Percentiles rank a stretch among this genome's conserved stretches.
Evolutionary conservation across 2,329 filamentous ascomycete genomes (phyloP).

Genomic region (Fusarium begoniae): DNA sequence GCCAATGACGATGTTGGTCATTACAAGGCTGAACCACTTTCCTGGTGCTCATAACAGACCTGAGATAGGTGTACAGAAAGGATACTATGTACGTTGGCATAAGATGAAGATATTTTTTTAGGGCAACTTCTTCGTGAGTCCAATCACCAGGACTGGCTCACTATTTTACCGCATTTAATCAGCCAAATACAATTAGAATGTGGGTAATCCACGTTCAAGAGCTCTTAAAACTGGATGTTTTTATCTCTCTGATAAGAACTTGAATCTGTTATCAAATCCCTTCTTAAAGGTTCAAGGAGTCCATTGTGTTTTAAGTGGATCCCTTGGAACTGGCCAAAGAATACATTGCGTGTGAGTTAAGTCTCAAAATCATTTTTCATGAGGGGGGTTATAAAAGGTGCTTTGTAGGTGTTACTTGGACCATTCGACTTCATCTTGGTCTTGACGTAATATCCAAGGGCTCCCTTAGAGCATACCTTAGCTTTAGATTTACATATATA

Average conservation of each 20-base stretch:
- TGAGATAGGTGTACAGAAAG: neutral
- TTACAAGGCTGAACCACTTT: slow-evolving; percentile 34
- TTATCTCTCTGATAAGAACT: neutral
- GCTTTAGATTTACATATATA: neutral
- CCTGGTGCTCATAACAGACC: neutral
- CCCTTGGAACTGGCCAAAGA: neutral
- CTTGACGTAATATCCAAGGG: neutral
- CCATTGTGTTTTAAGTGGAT: too few relatives aligned
- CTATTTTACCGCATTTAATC: neutral
- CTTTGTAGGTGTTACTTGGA: neutral
- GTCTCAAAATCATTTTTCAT: neutral
- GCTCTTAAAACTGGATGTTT: neutral
- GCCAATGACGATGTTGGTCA: slow-evolving; percentile 3
- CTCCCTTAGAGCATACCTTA: neutral
- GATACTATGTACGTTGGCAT: neutral
- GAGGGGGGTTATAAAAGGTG: neutral
- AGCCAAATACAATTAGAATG: neutral
- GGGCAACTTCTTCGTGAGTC: neutral
- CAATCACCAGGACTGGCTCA: neutral
- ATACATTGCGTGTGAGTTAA: neutral
- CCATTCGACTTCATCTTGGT: neutral
- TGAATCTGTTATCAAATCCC: too few relatives aligned
- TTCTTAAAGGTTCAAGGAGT: neutral
- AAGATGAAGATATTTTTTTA: neutral
- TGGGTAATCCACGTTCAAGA: neutral